Conservation (phyloP, 2,329 filamentous ascomycete species). For the Diaporthe sp. region DNA sequence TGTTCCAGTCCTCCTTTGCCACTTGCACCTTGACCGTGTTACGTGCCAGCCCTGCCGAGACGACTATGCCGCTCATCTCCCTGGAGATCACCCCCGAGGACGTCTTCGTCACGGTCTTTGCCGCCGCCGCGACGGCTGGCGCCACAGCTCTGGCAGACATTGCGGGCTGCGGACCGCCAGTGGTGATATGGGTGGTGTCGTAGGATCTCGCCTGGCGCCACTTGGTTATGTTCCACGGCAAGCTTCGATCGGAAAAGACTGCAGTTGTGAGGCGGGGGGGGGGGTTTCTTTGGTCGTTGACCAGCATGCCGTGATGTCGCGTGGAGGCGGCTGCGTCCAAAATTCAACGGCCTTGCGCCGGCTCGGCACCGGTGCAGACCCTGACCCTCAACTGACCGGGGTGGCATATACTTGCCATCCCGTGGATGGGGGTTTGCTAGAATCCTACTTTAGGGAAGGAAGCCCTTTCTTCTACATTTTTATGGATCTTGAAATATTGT, state of each 20-base stretch:
- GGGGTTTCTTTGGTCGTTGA: not conserved
- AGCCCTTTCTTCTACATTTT: too few species aligned
- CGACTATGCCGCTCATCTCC: slow-evolving; percentile 71
- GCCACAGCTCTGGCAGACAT: slow-evolving; percentile 35
- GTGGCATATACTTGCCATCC: not conserved
- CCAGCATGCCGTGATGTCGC: not conserved
- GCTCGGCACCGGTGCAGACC: slow-evolving; percentile 30
- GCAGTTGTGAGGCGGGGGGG: not conserved
- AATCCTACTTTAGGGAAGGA: not conserved
- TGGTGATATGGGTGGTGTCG: not conserved
- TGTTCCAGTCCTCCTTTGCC: slow-evolving; percentile 80
- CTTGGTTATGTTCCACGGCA: not conserved
- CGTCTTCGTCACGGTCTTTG: slow-evolving; percentile 27
- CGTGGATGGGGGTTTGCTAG: not conserved
- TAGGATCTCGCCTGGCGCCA: not conserved
- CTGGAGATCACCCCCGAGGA: not conserved
- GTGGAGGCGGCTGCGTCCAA: slow-evolving; percentile 20
- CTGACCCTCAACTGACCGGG: slow-evolving; percentile 1
- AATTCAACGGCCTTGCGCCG: slow-evolving; percentile 28
- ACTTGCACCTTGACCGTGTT: slow-evolving; percentile 85
- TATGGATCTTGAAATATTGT: not conserved
- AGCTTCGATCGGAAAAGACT: not conserved
- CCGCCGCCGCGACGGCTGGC: slow-evolving; percentile 22
- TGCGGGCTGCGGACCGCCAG: slow-evolving; percentile 5
- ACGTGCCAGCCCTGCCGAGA: slow-evolving; percentile 82